phyloP scores from a whole-genome alignment of 768 basidiomycete genomes.

The Pisolithus albus region DNA sequence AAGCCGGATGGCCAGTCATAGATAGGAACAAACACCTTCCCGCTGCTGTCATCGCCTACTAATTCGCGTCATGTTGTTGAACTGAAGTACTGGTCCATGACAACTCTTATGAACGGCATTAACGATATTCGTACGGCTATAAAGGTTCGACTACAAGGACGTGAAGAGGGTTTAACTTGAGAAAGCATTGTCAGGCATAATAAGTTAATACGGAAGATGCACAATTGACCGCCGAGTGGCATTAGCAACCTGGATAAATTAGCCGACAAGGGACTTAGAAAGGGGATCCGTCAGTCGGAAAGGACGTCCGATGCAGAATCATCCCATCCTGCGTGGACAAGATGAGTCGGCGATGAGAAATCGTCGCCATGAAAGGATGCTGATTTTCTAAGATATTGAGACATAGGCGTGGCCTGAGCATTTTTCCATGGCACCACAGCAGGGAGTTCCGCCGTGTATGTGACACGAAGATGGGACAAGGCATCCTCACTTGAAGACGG shows the following conservation, averaged over 20 bases:
- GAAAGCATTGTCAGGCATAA: slow-evolving; percentile 19
- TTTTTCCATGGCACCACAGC: slow-evolving; percentile 30
- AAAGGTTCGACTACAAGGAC: slow-evolving; percentile 3
- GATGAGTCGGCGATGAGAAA: slow-evolving; percentile 40
- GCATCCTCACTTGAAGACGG: slow-evolving; percentile 25
- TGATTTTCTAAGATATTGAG: slow-evolving; percentile 34
- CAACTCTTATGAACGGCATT: slow-evolving; percentile 22
- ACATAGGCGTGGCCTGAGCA: slow-evolving; percentile 28
- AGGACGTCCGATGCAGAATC: slow-evolving; percentile 41
- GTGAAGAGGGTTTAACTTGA: slow-evolving; percentile 3
- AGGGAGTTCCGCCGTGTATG: slow-evolving; percentile 29
- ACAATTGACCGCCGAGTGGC: slow-evolving; percentile 16
- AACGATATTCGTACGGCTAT: slow-evolving; percentile 23
- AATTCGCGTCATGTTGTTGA: slow-evolving; percentile 8
- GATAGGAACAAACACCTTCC: slow-evolving; percentile 9
- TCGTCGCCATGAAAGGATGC: slow-evolving; percentile 34
- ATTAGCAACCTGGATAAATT: slow-evolving; percentile 21
- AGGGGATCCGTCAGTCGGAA: slow-evolving; percentile 23
- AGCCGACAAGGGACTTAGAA: slow-evolving; percentile 8
- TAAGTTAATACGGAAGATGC: slow-evolving; percentile 20
- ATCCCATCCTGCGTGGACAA: slow-evolving; percentile 55
- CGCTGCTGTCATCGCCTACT: slow-evolving; percentile 17
- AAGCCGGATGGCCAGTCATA: slow-evolving; percentile 70
- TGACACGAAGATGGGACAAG: slow-evolving; percentile 32
- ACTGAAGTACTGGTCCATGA: slow-evolving; percentile 11